Percentiles rank a stretch among this genome's conserved stretches.
phyloP scores from a whole-genome alignment of 345 rosid species.

The Gossypioides kirkii region DNA sequence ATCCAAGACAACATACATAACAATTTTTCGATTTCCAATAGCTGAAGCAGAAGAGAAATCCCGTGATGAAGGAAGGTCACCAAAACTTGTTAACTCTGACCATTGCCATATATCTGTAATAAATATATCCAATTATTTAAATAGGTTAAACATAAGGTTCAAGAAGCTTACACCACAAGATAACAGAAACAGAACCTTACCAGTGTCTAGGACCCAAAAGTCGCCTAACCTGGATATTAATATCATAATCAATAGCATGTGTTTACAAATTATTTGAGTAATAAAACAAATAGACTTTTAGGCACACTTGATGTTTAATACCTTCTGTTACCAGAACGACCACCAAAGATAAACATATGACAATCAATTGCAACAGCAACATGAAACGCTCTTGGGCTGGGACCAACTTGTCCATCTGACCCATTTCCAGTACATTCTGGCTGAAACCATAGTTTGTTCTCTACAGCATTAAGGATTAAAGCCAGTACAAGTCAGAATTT shows the following conservation, averaged over 20 bases:
- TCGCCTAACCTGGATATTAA: conserved; percentile 71
- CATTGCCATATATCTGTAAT: conserved; percentile 96
- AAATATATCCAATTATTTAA: conserved; percentile 12
- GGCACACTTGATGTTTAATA: conserved; percentile 16
- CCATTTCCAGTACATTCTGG: conserved; percentile 88
- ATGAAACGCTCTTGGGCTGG: conserved; percentile 87
- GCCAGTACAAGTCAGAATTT: neutral
- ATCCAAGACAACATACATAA: conserved; percentile 39
- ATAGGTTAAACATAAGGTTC: neutral
- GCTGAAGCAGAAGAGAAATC: conserved; percentile 91
- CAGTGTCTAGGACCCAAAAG: conserved; percentile 97
- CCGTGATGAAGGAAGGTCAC: conserved; percentile 88
- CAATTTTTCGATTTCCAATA: conserved; percentile 78
- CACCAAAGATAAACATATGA: conserved; percentile 94
- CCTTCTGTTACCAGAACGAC: conserved; percentile 79
- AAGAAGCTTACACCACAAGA: neutral
- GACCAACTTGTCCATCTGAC: conserved; percentile 82
- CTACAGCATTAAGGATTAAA: conserved; percentile 28
- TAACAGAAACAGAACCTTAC: conserved; percentile 29
- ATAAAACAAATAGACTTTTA: neutral
- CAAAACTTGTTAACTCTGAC: conserved; percentile 91
- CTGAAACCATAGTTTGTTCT: conserved; percentile 83
- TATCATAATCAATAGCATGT: conserved; percentile 11
- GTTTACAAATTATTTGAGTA: neutral
- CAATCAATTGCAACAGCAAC: conserved; percentile 89